These are phyloP conservation scores for Biscutella laevigata DNA, from an alignment of 441 rosid species.

Conservation along the genomic window DNA sequence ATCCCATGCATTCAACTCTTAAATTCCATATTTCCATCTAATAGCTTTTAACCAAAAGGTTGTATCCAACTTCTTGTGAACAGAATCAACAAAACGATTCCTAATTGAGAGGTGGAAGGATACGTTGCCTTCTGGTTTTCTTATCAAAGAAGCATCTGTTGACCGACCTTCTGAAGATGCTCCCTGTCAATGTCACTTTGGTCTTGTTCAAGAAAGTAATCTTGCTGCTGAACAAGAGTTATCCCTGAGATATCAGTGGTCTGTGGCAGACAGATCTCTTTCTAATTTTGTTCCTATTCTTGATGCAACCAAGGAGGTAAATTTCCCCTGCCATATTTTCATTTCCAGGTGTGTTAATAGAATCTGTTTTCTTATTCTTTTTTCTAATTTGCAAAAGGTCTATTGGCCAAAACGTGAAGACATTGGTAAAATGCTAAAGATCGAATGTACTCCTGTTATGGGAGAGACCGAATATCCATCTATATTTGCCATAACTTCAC, in stretches of 20 bases:
- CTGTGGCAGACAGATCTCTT: constrained; percentile 63
- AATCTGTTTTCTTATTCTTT: constrained; percentile 11
- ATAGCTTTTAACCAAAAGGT: constrained; percentile 8
- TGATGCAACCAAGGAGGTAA: constrained; percentile 75
- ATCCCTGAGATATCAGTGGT: constrained; percentile 77
- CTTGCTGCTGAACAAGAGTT: constrained; percentile 42
- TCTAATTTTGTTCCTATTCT: constrained; percentile 67
- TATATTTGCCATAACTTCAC: constrained; percentile 75
- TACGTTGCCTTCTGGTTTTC: constrained; percentile 57
- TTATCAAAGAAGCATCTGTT: constrained; percentile 68
- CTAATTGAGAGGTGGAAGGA: constrained; percentile 86
- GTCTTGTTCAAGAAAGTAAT: constrained; percentile 57
- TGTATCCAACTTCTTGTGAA: constrained; percentile 22
- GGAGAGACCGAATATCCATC: constrained; percentile 69
- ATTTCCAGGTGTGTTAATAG: constrained; percentile 1
- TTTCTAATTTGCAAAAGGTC: constrained; percentile 35
- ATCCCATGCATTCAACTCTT: background rate
- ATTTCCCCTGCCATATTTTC: constrained; percentile 7
- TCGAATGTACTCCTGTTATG: constrained; percentile 61
- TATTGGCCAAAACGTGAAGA: constrained; percentile 92
- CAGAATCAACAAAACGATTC: constrained; percentile 77
- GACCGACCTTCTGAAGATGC: constrained; percentile 92
- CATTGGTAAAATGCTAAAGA: constrained; percentile 66
- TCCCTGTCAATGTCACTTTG: constrained; percentile 70
- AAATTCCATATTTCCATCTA: constrained; percentile 5